Evolutionary conservation across 345 rosid genomes (phyloP).

Genomic region (Hibiscus syriacus): DNA sequence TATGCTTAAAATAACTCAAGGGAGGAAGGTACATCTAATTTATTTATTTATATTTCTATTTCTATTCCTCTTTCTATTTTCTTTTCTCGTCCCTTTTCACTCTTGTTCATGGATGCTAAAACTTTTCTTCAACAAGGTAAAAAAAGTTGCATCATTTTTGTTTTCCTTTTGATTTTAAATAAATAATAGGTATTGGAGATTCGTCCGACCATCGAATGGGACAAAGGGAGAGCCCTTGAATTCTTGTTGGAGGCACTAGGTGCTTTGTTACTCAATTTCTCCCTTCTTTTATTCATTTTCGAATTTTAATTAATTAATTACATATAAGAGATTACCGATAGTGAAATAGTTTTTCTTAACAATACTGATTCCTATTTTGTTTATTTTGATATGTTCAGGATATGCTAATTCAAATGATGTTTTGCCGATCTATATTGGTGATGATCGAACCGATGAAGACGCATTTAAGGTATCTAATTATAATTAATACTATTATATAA

Average conservation of each 20-base stretch:
- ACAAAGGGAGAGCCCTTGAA: slow-evolving; percentile 91
- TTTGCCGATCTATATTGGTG: slow-evolving; percentile 82
- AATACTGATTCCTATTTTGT: not conserved
- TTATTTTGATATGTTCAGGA: slow-evolving; percentile 38
- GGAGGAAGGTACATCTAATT: slow-evolving; percentile 75
- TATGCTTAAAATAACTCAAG: slow-evolving; percentile 57
- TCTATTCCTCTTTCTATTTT: not conserved
- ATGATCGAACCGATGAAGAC: slow-evolving; percentile 91
- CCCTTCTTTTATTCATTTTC: not conserved
- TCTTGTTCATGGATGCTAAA: no score
- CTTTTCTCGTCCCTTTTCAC: no score
- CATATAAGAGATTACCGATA: no score
- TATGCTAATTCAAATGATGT: slow-evolving; percentile 55
- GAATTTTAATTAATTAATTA: no score
- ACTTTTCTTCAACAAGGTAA: no score
- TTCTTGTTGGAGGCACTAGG: slow-evolving; percentile 76
- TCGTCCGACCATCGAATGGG: slow-evolving; percentile 92
- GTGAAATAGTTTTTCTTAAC: no score
- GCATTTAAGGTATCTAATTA: slow-evolving; percentile 63
- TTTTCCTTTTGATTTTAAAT: not conserved
- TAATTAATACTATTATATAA: not conserved
- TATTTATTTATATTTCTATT: no score
- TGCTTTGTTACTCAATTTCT: slow-evolving; percentile 14
- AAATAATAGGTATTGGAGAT: slow-evolving; percentile 40
- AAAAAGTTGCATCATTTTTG: not conserved